Base-by-base conservation (phyloP, 208 protist genomes). In the Leptomonas pyrrhocoris region DNA sequence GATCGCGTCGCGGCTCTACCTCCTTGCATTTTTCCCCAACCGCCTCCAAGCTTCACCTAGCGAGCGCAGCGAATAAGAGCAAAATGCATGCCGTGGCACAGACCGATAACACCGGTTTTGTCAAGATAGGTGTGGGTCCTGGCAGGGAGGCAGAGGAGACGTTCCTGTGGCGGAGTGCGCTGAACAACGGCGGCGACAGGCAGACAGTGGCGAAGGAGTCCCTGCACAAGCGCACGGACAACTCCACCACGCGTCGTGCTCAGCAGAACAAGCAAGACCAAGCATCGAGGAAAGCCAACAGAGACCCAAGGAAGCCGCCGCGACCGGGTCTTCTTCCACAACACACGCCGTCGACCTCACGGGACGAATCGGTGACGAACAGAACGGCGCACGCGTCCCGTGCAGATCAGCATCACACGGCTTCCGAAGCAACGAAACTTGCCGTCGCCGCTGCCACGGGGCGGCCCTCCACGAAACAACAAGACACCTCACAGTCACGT, bases 201-300 rank as follows among this genome's bases (percentile, higher is more conserved):
- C 36, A 58, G 25, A 8, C 31, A 25, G 62, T 28, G 3, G 48
- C n/a, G 18, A 36, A 15, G 21, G 34, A 18, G 36, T 9, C 31
- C 5, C 15, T 36, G 16, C 53, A 69, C 53, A 31, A 50, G 28
- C 64, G 64, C 38, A 69, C 53, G 7, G 53, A 30, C 53, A 58
- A 40, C 28, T 60, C 51, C 40, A 50, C 64, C 12, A 27, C 19
- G 12, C 53, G 50, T 13, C n/a, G 8, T 13, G 34, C 21, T 18
- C 64, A 46, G 59, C 59, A 25, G 19, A 19, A 25, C 27, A 38
- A 1, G 19, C 36, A 31, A 1, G 60, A 13, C 3, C 28, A 45
- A 15, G 1, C 36, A 19, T 45, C 21, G 34, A 60, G 28, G 12
- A 6, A 45, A 34, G 23, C 57, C 7, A 34, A 49, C 7, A 67